These are phyloP conservation scores for Diutina mesorugosa DNA, from an alignment of 1,139 yeast species.

Conservation along the genomic window DNA sequence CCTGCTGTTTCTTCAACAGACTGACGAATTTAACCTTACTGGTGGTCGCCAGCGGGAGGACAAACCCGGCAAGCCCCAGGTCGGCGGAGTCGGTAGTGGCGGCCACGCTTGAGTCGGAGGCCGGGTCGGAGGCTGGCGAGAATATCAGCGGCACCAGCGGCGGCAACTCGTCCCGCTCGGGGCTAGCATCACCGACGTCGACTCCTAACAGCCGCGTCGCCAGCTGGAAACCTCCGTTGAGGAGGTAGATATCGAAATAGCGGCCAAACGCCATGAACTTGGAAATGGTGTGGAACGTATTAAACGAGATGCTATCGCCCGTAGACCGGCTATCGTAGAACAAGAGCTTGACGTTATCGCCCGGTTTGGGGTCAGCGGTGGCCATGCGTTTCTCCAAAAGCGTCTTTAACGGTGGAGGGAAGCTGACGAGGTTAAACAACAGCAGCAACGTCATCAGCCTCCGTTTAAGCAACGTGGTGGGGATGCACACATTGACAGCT, in stretches of 20 bases:
- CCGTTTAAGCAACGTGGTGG: neutral
- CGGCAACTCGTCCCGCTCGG: neutral
- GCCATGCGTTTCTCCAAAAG: neutral
- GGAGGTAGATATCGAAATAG: neutral
- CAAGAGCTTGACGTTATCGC: neutral
- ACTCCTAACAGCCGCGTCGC: neutral
- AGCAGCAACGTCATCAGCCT: neutral
- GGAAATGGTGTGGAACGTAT: neutral
- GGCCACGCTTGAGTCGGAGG: neutral
- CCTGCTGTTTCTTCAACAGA: neutral
- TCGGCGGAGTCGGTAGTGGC: neutral
- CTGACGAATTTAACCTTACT: neutral
- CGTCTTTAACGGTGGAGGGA: neutral
- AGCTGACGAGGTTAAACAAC: neutral
- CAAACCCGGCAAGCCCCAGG: neutral
- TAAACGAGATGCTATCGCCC: neutral
- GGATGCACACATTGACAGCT: neutral
- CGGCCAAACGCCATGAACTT: neutral
- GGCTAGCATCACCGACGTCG: neutral
- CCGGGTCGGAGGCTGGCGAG: neutral
- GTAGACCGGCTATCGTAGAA: neutral
- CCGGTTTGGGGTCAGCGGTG: neutral
- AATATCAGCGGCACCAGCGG: neutral
- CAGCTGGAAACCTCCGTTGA: neutral
- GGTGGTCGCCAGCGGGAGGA: neutral